Conservation (phyloP, 257 asterid genomes). For the Cruciata laevipes region DNA sequence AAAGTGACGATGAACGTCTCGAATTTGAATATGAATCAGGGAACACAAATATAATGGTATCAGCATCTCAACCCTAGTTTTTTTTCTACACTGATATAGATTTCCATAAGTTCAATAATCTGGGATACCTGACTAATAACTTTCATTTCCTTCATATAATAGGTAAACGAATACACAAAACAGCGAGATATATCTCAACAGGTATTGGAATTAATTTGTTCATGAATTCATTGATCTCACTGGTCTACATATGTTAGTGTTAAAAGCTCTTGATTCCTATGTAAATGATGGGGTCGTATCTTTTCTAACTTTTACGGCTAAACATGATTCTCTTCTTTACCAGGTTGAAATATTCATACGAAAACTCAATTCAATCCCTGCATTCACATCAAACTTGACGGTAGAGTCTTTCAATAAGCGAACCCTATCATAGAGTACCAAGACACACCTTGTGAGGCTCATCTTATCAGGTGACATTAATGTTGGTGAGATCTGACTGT, state of each 20-base stretch:
- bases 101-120: background rate
- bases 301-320: background rate
- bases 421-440: conserved; percentile 57
- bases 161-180: conserved; percentile 66
- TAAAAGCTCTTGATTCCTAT: background rate
- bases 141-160: conserved; percentile 18
- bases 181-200: conserved; percentile 79
- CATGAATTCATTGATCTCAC: conserved; percentile 11
- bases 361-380: conserved; percentile 87
- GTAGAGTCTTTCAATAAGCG: conserved; percentile 89
- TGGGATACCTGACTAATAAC: background rate
- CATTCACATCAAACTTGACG: conserved; percentile 88
- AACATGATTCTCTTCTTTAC: conserved; percentile 1
- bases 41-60: conserved; percentile 79
- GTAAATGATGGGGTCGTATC: background rate
- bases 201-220: conserved; percentile 38
- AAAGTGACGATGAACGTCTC: conserved; percentile 84
- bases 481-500: background rate
- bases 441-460: background rate
- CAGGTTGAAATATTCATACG: conserved; percentile 81
- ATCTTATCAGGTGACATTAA: background rate
- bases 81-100: conserved; percentile 6
- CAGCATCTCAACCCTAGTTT: conserved; percentile 6
- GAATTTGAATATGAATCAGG: conserved; percentile 97
- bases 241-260: background rate